Conservation (phyloP, 2,329 filamentous ascomycete species). For the Cadophora sp. region DNA sequence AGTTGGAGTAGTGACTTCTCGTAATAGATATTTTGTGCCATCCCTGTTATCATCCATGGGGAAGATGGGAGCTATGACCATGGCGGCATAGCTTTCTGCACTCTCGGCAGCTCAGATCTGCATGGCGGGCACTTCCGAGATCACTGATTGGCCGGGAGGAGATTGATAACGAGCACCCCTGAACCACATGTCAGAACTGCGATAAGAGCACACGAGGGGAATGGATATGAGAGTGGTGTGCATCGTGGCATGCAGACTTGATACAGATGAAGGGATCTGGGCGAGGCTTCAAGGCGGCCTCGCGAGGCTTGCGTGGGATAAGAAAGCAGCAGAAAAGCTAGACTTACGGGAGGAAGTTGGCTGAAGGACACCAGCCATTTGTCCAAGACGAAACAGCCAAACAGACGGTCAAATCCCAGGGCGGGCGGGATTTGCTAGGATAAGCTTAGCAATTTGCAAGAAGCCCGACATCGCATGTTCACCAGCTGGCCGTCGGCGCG, state of each 20-base stretch:
- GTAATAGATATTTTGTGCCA: slow-evolving; percentile 22
- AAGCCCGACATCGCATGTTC: slow-evolving; percentile 10
- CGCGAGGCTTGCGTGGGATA: slow-evolving; percentile 20
- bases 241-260: background rate
- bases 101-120: slow-evolving; percentile 19
- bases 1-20: slow-evolving; percentile 17
- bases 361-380: background rate
- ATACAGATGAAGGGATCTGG: background rate
- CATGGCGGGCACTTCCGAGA: slow-evolving; percentile 20
- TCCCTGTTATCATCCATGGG: slow-evolving; percentile 27
- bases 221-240: background rate
- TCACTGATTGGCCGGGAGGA: background rate
- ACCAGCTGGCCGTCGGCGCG: slow-evolving; percentile 2
- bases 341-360: slow-evolving; percentile 1
- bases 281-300: slow-evolving; percentile 7
- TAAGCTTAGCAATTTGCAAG: background rate
- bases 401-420: background rate
- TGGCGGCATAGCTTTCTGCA: background rate
- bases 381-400: background rate
- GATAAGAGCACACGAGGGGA: slow-evolving; percentile 22
- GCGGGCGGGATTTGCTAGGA: background rate
- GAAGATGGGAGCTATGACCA: slow-evolving; percentile 16
- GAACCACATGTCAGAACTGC: slow-evolving; percentile 6
- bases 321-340: background rate
- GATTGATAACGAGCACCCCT: slow-evolving; percentile 23